A percentile compares a stretch with the other conserved stretches of the same genome.
Conservation (phyloP, 2,329 filamentous ascomycete genomes). For the Cladosporium sp. region DNA sequence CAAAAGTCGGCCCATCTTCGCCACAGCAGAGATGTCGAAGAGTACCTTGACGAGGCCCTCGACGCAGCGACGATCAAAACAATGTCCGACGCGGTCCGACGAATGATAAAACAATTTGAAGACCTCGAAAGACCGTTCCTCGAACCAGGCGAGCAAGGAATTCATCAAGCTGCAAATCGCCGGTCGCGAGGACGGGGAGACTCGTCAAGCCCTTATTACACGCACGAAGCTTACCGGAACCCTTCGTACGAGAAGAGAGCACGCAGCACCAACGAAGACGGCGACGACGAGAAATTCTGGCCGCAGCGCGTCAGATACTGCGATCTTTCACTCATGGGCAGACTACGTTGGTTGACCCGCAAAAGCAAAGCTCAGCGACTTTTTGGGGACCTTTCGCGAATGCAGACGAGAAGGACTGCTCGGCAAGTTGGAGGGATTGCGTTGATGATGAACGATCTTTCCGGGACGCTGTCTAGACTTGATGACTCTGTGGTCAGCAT, state of each 20-base stretch:
- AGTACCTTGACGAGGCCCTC: constrained; percentile 21
- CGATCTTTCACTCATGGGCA: constrained; percentile 30
- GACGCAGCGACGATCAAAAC: constrained; percentile 35
- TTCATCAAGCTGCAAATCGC: constrained; percentile 18
- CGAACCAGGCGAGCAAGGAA: constrained; percentile 22
- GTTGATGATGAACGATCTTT: constrained; percentile 29
- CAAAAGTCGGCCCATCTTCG: constrained; percentile 19
- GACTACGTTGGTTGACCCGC: constrained; percentile 35
- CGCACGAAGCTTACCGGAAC: constrained; percentile 26
- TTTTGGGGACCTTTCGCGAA: constrained; percentile 32
- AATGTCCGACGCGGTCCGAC: constrained; percentile 33
- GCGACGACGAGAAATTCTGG: constrained; percentile 29
- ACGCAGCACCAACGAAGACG: constrained; percentile 20
- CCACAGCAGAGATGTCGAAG: constrained; percentile 15
- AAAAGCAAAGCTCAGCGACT: constrained; percentile 35
- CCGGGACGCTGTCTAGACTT: constrained; percentile 18
- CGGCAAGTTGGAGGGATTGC: constrained; percentile 31
- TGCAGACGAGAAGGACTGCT: constrained; percentile 37
- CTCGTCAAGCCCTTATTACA: constrained; percentile 22
- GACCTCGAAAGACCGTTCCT: constrained; percentile 38
- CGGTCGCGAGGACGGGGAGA: constrained; percentile 19
- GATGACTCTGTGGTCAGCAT: constrained; percentile 25
- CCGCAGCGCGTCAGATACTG: constrained; percentile 31
- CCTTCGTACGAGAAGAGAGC: constrained; percentile 26
- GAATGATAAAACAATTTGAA: constrained; percentile 35